Evolutionary conservation across 2,329 filamentous ascomycete species (phyloP), one percentile per base, ranked within the genome.

Genomic region (Colletotrichum filicis): DNA sequence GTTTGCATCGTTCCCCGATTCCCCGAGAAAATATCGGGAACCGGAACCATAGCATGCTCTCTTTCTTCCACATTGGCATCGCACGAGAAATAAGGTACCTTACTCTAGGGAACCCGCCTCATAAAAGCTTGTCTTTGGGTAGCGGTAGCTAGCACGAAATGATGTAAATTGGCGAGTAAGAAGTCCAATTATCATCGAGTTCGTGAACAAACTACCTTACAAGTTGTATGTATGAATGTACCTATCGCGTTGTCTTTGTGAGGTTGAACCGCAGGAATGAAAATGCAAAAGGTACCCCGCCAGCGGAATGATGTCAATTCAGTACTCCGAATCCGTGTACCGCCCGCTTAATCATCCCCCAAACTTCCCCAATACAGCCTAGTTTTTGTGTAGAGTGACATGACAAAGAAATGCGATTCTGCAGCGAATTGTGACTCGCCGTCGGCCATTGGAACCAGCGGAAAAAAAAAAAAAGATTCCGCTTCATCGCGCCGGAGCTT

Each of bases 291-390:
- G 42, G 32, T 24, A 64, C 61, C 68, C 68, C 64, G 57, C 64
- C 68, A 61, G 58, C 60, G 52, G 57, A n/a, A 52, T 69, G 58
- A 63, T 64, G 65, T 59, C 69, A 64, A 62, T 59, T 12, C 0
- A 35, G 32, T 35, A 12, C 32, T 14, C 37, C 16, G 37, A 3
- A 42, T 42, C 37, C 37, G n/a, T 32, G 28, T 24, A 24, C 30
- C 24, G 37, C 22, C 59, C 59, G 60, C 66, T 60, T 64, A 59
- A 67, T 65, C 60, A 65, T 69, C 53, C 26, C 11, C 12, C 9
- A 16, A 6, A 16, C 26, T 49, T 37, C 30, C 49, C 60, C 30
- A 5, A 56, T 24, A 4, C 6, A 8, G 66, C n/a, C 22, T 46
- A 46, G 49, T 56, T 12, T 4, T 3, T 32, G 55, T 49, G 42